Evolutionary conservation across 148 eudicot species (phyloP), one percentile per base, ranked within the genome.

Genomic region (Fagopyrum esculentum): DNA sequence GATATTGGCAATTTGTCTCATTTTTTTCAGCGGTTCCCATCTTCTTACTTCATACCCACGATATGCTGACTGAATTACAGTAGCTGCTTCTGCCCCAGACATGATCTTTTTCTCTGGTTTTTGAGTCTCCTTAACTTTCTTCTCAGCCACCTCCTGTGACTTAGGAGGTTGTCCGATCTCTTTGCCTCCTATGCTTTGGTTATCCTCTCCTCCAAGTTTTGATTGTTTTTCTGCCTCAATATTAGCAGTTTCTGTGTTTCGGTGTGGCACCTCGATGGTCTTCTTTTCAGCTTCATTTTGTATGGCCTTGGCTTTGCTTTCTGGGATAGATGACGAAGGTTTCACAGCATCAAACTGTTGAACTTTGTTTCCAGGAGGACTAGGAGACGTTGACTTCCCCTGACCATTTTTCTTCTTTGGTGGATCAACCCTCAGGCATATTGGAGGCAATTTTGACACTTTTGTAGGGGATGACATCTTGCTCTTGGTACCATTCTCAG

Each of bases 1-100:
- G 43, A 90, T 72, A 74, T 78, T 44, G 45, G 80, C 88, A 40
- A 93, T 87, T 61, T 90, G 83, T 81, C 79, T 87, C 79, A 90
- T 78, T 74, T 93, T 93, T 80, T 89, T 86, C 77, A 93, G 51
- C 8, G 87, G 87, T 64, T 84, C 86, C 84, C 83, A 85, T 80
- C 85, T 90, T 75, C 96, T 89, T 50, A 86, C 82, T 52, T 75
- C 87, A 73, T 81, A 88, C 45, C 96, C 96, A 68, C 91, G 98
- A 75, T 82, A 90, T 2, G 78, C 89, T 45, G 96, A 83, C 81
- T 93, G 92, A 59, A 93, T 83, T 9, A 81, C 63, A 13, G 75
- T 43, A 71, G 93, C 91, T 45, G 98, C 96, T 83, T 93, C 93
- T 4, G 74, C 76, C 9, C 82, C 91, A 9, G 92, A 82, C 78